phyloP scores from a whole-genome alignment of 176 grass and related monocot genomes.

The Typha latifolia region DNA sequence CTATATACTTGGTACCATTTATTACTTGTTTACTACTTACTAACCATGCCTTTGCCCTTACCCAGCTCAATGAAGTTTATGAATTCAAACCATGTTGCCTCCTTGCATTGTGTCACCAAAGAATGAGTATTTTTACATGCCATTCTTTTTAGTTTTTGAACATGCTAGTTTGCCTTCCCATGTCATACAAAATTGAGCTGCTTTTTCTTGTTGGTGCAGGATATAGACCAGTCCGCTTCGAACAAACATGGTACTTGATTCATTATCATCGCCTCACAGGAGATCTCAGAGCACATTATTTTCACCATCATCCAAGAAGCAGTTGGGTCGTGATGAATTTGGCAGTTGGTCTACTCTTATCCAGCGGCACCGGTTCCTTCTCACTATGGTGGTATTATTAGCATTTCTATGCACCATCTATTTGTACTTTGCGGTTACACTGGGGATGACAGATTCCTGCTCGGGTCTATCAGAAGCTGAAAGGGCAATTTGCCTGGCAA shows the following conservation, averaged over 20 bases:
- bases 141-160: too few species aligned
- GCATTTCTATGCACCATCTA: slow-evolving; percentile 86
- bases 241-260: slow-evolving; percentile 67
- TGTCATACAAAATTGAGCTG: too few species aligned
- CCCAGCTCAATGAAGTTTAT: too few species aligned
- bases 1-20: too few species aligned
- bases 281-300: slow-evolving; percentile 70
- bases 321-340: slow-evolving; percentile 41
- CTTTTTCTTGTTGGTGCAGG: slow-evolving; percentile 29
- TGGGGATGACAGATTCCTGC: slow-evolving; percentile 48
- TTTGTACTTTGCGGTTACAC: slow-evolving; percentile 85
- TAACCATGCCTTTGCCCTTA: too few species aligned
- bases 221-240: slow-evolving; percentile 1
- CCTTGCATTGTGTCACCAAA: too few species aligned
- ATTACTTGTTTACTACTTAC: too few species aligned
- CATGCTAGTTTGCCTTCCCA: too few species aligned
- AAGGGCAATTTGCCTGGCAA: slow-evolving; percentile 51
- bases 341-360: slow-evolving; percentile 66
- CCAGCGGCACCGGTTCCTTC: slow-evolving; percentile 77
- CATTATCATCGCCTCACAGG: slow-evolving; percentile 75
- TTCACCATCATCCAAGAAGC: slow-evolving; percentile 38
- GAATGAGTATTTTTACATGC: too few species aligned
- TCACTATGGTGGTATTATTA: slow-evolving; percentile 64
- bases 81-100: too few species aligned
- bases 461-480: slow-evolving; percentile 38